Base-by-base conservation (phyloP, 1,139 yeast genomes). In the Taphrina flavorubra region DNA sequence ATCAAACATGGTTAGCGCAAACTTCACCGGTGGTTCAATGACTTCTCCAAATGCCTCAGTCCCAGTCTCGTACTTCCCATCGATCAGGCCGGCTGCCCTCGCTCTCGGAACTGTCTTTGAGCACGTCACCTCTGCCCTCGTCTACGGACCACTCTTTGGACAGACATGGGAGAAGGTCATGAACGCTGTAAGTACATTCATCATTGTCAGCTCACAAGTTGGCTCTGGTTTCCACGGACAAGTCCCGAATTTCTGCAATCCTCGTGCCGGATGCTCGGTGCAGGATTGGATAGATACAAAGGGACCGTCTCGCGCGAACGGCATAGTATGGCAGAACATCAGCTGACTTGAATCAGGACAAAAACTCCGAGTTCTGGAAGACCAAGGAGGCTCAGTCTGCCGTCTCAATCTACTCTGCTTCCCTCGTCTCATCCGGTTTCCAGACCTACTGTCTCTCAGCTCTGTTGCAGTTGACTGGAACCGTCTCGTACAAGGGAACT, bases 381-480 rank as follows among this genome's bases (percentile, higher is more conserved):
- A 73, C 78, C 70, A 72, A 76, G 72, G 81, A 80, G 74, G 79
- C 80, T 46, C 76, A 79, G 61, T 74, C 79, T 42, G 82, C 81
- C 49, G 75, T 76, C 31, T 74, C 77, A 44, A 74, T 78, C 55
- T 77, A 77, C 75, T 76, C 78, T 36, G 72, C 81, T 46, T 77
- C 81, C 36, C 68, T 79, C 65, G 75, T 76, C 44, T 74, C 79
- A 34, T 75, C 82, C 31, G 78, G 70, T 74, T 66, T 71, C 36
- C 82, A 80, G 75, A 75, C 83, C n/a, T 81, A 81, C 72, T 82
- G 81, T 31, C 77, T 80, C 53, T 75, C 80, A 20, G 81, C 81
- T 20, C 74, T 81, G 53, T 74, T 81, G 67, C 77, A 79, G 74
- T 73, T 79, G 64, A 76, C 82, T 56, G 81, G 80, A 67, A 78